Percentiles rank a stretch among this genome's conserved stretches.
phyloP scores from a whole-genome alignment of 257 asterid genomes.

The Solanum rostratum region DNA sequence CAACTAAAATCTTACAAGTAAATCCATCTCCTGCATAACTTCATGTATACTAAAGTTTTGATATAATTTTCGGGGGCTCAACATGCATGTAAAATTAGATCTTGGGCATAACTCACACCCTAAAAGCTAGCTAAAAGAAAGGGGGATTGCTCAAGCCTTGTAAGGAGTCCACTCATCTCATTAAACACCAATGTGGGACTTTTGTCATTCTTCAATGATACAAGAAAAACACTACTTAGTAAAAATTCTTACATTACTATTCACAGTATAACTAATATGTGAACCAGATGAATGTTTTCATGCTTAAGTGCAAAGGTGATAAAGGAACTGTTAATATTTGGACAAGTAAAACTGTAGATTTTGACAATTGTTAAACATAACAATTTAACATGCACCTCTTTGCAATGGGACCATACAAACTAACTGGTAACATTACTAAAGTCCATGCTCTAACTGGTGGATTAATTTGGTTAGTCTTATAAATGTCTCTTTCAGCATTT shows the following conservation, averaged over 20 bases:
- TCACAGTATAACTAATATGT: not conserved
- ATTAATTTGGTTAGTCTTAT: not conserved
- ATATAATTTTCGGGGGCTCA: too few species aligned
- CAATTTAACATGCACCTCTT: not conserved
- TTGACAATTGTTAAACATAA: not conserved
- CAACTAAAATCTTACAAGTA: not conserved
- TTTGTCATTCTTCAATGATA: too few species aligned
- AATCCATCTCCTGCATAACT: not conserved
- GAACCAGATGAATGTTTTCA: not conserved
- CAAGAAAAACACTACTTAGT: too few species aligned
- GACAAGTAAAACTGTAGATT: not conserved
- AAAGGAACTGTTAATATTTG: not conserved
- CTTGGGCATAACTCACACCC: too few species aligned
- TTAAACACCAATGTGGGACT: too few species aligned
- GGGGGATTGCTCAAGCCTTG: too few species aligned
- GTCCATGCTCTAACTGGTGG: not conserved
- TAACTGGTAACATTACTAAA: not conserved
- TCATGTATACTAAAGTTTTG: not conserved
- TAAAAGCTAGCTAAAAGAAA: too few species aligned
- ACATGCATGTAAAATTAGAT: too few species aligned
- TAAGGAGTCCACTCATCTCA: too few species aligned
- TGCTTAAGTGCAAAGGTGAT: not conserved
- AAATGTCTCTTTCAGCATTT: conserved; percentile 14
- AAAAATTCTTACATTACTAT: not conserved
- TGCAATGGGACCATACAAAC: not conserved